Percentiles rank a stretch among this genome's conserved stretches.
phyloP scores from a whole-genome alignment of 768 basidiomycete genomes.

The Filobasidium wieringae region DNA sequence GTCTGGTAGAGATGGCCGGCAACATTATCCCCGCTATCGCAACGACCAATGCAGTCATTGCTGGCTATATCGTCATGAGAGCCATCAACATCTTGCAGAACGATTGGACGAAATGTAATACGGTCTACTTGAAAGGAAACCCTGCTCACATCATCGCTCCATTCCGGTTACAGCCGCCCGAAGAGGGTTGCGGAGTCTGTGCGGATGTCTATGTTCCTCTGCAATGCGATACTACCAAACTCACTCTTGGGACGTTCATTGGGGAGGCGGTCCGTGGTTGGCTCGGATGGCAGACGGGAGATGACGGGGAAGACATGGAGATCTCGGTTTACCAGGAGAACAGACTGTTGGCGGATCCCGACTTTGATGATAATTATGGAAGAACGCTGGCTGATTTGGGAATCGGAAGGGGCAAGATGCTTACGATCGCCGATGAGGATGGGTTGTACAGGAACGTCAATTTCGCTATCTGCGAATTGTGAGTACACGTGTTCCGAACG shows the following conservation, averaged over 20 bases:
- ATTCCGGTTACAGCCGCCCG: conserved; percentile 56
- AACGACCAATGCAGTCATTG: conserved; percentile 94
- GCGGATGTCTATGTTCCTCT: conserved; percentile 68
- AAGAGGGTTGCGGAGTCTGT: conserved; percentile 70
- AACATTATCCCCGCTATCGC: conserved; percentile 99
- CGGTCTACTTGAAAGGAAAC: conserved; percentile 68
- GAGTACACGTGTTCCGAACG: conserved; percentile 16
- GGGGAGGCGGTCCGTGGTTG: conserved; percentile 50
- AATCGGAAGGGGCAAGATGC: conserved; percentile 69
- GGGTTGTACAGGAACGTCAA: conserved; percentile 60
- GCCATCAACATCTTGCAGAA: conserved; percentile 68
- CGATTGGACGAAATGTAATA: conserved; percentile 39
- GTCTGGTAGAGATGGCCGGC: conserved; percentile 71
- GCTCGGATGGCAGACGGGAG: conserved; percentile 33
- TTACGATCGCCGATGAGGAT: conserved; percentile 81
- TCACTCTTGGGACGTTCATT: conserved; percentile 63
- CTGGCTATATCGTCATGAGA: conserved; percentile 87
- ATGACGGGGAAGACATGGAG: conserved; percentile 44
- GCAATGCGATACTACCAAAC: conserved; percentile 57
- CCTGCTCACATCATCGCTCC: conserved; percentile 64
- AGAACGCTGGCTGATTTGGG: conserved; percentile 70
- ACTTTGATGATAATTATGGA: conserved; percentile 79
- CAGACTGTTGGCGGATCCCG: conserved; percentile 76
- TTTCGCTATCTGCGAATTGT: conserved; percentile 54
- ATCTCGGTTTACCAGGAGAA: conserved; percentile 64